Evolutionary conservation across 225 moss, liverwort and hornwort species (phyloP), one percentile per base, ranked within the genome.

Genomic region (Marchantia polymorpha): DNA sequence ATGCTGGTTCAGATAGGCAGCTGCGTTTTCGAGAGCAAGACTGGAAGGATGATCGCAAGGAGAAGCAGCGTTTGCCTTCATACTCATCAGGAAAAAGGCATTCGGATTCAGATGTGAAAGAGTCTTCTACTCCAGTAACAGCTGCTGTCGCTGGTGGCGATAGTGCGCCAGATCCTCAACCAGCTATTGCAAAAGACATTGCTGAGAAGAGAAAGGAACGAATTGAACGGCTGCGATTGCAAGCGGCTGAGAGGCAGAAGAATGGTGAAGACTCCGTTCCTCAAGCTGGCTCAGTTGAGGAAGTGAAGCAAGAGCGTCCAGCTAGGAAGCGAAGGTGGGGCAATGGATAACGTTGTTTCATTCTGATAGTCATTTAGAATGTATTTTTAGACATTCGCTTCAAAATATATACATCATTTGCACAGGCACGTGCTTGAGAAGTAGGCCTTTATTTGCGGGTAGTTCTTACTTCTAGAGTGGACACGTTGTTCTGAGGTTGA

Each of bases 301-400:
- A 96, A 82, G 96, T 96, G 83, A 96, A 96, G 86, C 91, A 90
- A 83, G 96, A 96, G 82, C 85, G 96, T 74, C 96, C 96, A 79
- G 91, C 96, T 73, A 90, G 96, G 83, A 96, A 96, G 86, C 89
- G 96, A 83, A 89, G 96, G 81, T 96, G 94, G 96, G 91, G 91
- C 83, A 94, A 90, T 91, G 91, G 94, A 66, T 96, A 89, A 85
- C 39, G 70, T 63, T 31, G 49, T 65, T 68, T 31, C 11, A 48
- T 23, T 50, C 63, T 27, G 50, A 30, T 16, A 26, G 53, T 15
- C 17, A 13, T 17, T 22, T 53, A 68, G 68, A 69, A 64, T 64
- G 64, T 66, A 77, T 25, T 56, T 39, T 52, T 52, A 78, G 23
- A 67, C 51, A 77, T 64, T 77, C 25, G 27, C 46, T 27, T 72